Percentiles rank a stretch among this genome's conserved stretches.
These are phyloP conservation scores for Thozetella sp. DNA, from an alignment of 495 filamentous ascomycete genomes.

Conservation along the genomic window DNA sequence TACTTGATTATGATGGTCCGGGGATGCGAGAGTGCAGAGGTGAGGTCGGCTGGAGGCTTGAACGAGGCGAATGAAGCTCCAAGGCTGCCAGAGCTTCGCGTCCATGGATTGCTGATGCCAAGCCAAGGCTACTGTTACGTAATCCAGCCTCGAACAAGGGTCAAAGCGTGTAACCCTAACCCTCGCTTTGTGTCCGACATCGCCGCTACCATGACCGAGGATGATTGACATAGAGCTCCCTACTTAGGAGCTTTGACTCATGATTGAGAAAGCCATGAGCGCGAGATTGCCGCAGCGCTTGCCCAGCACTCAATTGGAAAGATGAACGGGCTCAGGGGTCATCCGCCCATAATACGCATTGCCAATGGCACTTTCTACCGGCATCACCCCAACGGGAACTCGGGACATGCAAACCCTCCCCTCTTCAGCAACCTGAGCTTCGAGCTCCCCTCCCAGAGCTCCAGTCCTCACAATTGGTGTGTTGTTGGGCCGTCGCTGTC, in stretches of 20 bases:
- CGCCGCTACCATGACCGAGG: neutral
- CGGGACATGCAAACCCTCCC: constrained; percentile 54
- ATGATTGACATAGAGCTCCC: neutral
- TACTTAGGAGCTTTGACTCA: constrained; percentile 4
- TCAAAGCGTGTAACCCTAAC: neutral
- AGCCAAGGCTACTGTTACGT: neutral
- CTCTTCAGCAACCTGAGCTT: constrained; percentile 72
- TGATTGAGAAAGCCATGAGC: neutral
- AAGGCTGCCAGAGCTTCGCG: constrained; percentile 50
- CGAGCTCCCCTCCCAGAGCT: constrained; percentile 53
- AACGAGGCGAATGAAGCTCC: constrained; percentile 5
- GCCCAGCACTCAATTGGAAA: constrained; percentile 18
- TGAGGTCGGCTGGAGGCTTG: neutral
- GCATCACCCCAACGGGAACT: constrained; percentile 62
- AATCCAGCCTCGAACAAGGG: neutral
- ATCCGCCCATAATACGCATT: constrained; percentile 69
- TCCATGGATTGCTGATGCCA: constrained; percentile 12
- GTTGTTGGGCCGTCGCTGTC: constrained; percentile 72
- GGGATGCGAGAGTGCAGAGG: constrained; percentile 2
- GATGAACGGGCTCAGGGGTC: constrained; percentile 31
- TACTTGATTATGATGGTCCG: neutral
- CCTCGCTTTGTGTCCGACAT: no score
- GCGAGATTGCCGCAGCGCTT: neutral
- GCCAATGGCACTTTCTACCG: constrained; percentile 80
- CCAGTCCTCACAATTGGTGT: constrained; percentile 64